A percentile compares a stretch with the other conserved stretches of the same genome.
phyloP scores from a whole-genome alignment of 371 early-diverging fungal genomes.

The Chytridium lagenaria region DNA sequence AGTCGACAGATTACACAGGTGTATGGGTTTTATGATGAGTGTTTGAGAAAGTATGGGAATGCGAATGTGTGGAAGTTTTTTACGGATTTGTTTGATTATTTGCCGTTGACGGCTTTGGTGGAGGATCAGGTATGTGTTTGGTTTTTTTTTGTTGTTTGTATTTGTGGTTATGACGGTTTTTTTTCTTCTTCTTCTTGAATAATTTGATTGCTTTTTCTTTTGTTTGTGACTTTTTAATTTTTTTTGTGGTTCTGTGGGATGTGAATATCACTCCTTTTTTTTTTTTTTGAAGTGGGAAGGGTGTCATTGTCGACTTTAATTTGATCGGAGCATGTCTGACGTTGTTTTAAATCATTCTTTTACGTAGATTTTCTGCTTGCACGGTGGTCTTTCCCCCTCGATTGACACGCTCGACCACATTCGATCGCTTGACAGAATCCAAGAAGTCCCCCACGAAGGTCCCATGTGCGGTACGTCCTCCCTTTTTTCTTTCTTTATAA shows the following conservation, averaged over 20 bases:
- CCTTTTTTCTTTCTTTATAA: neutral
- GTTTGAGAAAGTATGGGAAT: conserved; percentile 97
- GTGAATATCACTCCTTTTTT: conserved; percentile 7
- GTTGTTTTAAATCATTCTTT: too few species aligned
- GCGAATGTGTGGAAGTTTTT: conserved; percentile 99
- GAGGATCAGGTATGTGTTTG: conserved; percentile 71
- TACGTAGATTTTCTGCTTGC: conserved; percentile 96
- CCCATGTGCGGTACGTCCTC: conserved; percentile 79
- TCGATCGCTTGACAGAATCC: conserved; percentile 93
- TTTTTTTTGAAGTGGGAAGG: neutral
- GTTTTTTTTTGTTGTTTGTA: neutral
- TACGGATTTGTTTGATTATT: conserved; percentile 98
- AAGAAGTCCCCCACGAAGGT: conserved; percentile 99
- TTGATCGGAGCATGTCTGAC: too few species aligned
- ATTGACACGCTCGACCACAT: conserved; percentile 98
- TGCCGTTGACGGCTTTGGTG: conserved; percentile 97
- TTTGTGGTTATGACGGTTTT: neutral
- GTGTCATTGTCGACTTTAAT: too few species aligned
- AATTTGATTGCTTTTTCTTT: conserved; percentile 18
- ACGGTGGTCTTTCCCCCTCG: conserved; percentile 99
- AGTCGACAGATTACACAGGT: conserved; percentile 98
- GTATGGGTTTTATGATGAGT: conserved; percentile 99
- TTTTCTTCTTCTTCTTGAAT: conserved; percentile 18
- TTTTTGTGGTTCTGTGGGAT: neutral
- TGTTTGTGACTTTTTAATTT: neutral